A percentile compares a stretch with the other conserved stretches of the same genome.
These are phyloP conservation scores for Acanthamoeba triangularis DNA, from an alignment of 208 protist genomes.

Conservation along the genomic window DNA sequence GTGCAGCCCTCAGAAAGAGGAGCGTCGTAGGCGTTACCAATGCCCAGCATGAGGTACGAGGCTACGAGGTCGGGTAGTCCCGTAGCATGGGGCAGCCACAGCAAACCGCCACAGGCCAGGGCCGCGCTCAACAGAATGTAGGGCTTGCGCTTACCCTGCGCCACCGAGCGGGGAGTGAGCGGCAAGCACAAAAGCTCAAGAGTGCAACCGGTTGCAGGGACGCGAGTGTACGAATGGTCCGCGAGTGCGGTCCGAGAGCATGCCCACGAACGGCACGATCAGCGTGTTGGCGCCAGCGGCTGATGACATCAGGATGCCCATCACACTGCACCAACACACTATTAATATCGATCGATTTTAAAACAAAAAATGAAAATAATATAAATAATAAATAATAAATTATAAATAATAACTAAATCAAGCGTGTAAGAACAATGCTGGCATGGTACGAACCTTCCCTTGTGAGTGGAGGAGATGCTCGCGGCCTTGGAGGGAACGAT, in stretches of 20 bases:
- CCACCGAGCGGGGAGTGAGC: neutral
- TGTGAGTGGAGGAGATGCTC: neutral
- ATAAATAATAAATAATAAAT: too few species aligned
- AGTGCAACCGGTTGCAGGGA: neutral
- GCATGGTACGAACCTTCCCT: slow-evolving; percentile 12
- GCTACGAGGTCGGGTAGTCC: neutral
- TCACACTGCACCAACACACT: neutral
- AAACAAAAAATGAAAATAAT: too few species aligned
- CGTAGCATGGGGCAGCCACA: neutral
- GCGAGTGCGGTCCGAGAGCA: neutral
- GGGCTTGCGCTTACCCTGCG: slow-evolving; percentile 41
- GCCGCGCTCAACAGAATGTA: slow-evolving; percentile 1
- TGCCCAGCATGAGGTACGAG: slow-evolving; percentile 9
- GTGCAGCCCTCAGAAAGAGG: neutral
- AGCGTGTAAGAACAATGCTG: too few species aligned
- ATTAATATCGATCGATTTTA: too few species aligned
- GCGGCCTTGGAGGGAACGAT: slow-evolving; percentile 5
- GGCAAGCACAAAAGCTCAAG: too few species aligned
- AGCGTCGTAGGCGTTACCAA: neutral
- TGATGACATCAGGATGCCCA: neutral
- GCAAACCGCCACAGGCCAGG: neutral
- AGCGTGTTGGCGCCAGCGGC: slow-evolving; percentile 28
- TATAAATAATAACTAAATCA: too few species aligned
- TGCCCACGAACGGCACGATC: neutral
- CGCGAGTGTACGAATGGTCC: neutral